A percentile compares a stretch with the other conserved stretches of the same genome.
phyloP scores from a whole-genome alignment of 345 rosid genomes.

The Eucalyptus dawsonii region DNA sequence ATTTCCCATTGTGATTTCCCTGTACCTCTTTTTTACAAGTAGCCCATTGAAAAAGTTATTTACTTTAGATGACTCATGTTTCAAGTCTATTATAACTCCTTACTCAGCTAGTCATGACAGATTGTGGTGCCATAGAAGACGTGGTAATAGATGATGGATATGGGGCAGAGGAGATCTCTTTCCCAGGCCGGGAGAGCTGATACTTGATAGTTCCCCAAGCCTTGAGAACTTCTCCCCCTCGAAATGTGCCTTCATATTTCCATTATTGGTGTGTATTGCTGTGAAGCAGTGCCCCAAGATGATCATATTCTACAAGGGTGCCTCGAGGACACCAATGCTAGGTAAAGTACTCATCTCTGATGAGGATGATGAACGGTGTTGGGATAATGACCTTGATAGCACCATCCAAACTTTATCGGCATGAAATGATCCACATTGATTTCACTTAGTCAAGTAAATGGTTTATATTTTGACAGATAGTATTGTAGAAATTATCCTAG shows the following conservation, averaged over 20 bases:
- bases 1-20: not conserved
- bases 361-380: not conserved
- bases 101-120: not conserved
- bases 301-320: not conserved
- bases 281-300: not conserved
- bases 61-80: not conserved
- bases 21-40: not conserved
- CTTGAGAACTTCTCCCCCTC: too few species aligned
- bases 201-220: too few species aligned
- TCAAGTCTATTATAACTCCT: not conserved
- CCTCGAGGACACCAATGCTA: not conserved
- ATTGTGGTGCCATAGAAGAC: not conserved
- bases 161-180: not conserved
- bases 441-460: not conserved
- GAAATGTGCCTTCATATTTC: not conserved
- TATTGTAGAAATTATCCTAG: not conserved
- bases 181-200: too few species aligned
- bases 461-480: not conserved
- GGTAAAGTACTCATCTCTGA: not conserved
- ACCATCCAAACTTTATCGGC: not conserved
- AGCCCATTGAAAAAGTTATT: not conserved
- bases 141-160: rapidly evolving
- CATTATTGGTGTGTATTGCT: not conserved
- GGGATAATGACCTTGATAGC: not conserved
- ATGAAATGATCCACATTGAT: not conserved